These are phyloP conservation scores for Pseudogymnoascus sp. DNA, from an alignment of 2,329 filamentous ascomycete genomes.

Conservation along the genomic window DNA sequence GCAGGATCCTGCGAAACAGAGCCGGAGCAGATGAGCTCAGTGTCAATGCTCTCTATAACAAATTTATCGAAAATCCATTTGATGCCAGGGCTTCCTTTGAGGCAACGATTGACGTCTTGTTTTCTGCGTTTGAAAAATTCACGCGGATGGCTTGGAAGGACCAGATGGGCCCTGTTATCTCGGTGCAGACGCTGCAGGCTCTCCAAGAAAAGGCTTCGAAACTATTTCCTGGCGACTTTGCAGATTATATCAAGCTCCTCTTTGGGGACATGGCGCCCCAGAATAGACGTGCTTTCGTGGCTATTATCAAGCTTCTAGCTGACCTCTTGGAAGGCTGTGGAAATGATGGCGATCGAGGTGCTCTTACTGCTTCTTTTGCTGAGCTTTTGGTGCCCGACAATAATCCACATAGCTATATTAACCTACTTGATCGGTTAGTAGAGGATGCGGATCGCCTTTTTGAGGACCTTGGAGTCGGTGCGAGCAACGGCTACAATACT, in stretches of 20 bases:
- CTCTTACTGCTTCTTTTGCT: slow-evolving; percentile 79
- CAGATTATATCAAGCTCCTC: slow-evolving; percentile 57
- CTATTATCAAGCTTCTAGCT: slow-evolving; percentile 75
- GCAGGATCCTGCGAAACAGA: slow-evolving; percentile 64
- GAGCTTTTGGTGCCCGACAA: slow-evolving; percentile 75
- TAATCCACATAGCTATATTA: slow-evolving; percentile 75
- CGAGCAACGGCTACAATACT: slow-evolving; percentile 16
- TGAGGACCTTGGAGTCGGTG: slow-evolving; percentile 45
- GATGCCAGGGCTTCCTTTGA: slow-evolving; percentile 70
- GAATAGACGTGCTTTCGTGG: slow-evolving; percentile 69
- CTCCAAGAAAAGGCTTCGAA: slow-evolving; percentile 63
- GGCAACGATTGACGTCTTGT: slow-evolving; percentile 72
- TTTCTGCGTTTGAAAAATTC: slow-evolving; percentile 91
- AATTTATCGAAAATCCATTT: slow-evolving; percentile 72
- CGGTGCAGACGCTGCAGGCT: slow-evolving; percentile 59
- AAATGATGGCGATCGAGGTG: slow-evolving; percentile 84
- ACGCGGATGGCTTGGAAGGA: slow-evolving; percentile 80
- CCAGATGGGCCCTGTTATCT: slow-evolving; percentile 78
- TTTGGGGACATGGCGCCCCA: slow-evolving; percentile 61
- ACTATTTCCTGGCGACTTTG: slow-evolving; percentile 64
- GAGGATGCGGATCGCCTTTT: slow-evolving; percentile 89
- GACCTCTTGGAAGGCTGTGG: slow-evolving; percentile 83
- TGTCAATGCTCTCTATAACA: slow-evolving; percentile 87
- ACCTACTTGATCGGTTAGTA: slow-evolving; percentile 77
- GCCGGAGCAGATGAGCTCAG: slow-evolving; percentile 63